Percentiles rank a stretch among this genome's conserved stretches.
These are phyloP conservation scores for Chalciporus sphaerocephalus DNA, from an alignment of 768 basidiomycete species.

Conservation along the genomic window DNA sequence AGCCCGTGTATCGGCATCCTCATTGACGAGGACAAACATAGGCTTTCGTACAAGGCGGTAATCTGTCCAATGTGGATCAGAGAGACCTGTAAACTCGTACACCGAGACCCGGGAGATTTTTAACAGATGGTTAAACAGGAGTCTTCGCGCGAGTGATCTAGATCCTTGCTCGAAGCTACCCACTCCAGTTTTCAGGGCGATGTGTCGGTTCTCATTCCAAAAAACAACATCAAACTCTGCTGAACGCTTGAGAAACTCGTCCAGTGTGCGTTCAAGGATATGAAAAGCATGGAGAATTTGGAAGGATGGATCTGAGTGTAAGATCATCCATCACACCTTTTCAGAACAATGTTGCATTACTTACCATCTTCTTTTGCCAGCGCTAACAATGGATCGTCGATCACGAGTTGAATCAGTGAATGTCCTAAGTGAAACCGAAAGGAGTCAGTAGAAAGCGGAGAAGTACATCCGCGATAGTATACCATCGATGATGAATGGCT, in stretches of 20 bases:
- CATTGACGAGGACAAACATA: constrained; percentile 61
- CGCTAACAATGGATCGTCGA: constrained; percentile 59
- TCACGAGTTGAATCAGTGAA: constrained; percentile 52
- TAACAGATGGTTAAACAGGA: constrained; percentile 49
- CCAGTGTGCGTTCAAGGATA: constrained; percentile 48
- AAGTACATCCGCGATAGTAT: constrained; percentile 4
- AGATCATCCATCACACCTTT: background rate
- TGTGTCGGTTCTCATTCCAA: constrained; percentile 46
- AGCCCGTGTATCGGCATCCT: constrained; percentile 37
- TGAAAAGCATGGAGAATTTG: constrained; percentile 62
- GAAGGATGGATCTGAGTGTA: constrained; percentile 44
- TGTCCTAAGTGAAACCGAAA: constrained; percentile 44
- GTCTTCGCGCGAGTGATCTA: constrained; percentile 46
- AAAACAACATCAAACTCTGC: constrained; percentile 63
- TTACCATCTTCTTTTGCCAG: constrained; percentile 46
- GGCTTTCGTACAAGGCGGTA: constrained; percentile 49
- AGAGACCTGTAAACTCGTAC: constrained; percentile 41
- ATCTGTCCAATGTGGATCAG: constrained; percentile 46
- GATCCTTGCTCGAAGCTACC: constrained; percentile 39
- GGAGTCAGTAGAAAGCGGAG: constrained; percentile 1
- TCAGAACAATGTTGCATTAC: background rate
- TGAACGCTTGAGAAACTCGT: constrained; percentile 45
- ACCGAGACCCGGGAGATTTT: constrained; percentile 38
- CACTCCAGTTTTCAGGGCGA: constrained; percentile 37
- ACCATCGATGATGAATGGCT: constrained; percentile 67